Base-by-base conservation (phyloP, 768 basidiomycete genomes). In the Rhizopogon vinicolor region DNA sequence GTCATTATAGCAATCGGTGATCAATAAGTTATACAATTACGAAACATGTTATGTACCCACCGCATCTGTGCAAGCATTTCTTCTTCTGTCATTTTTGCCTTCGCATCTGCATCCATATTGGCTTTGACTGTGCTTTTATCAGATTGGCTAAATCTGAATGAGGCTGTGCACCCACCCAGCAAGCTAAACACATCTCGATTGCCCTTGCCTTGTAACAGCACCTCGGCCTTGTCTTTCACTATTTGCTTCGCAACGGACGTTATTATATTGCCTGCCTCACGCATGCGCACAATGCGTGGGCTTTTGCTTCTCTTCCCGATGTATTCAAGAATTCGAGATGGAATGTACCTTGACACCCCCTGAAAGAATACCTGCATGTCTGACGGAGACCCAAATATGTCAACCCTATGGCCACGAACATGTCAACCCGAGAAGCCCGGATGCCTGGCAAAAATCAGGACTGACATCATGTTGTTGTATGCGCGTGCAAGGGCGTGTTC, bases 261-360 rank as follows among this genome's bases (percentile, higher is more conserved):
- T 7, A 40, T 46, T 19, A 45, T 12, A 2, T 14, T 19, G 16
- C 22, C 42, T 12, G 33, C 44, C 19, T 52, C 51, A 10, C 54
- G 60, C 14, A 55, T 22, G 25, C 51, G 57, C 31, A 16, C 14
- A 7, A 52, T 54, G 2, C 67, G 63, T 44, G 60, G 53, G 43
- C 60, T 57, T 18, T 65, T 55, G 4, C 64, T 53, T 22, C 70
- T 53, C 40, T 74, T 64, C 5, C 58, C 60, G n/a, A 79, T 16
- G 54, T 66, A 72, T 51, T 73, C 70, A 14, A 77, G 66, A 16
- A 75, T 28, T 5, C 22, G 37, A 12, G 42, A 41, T 14, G 75
- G 74, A 48, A 75, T 39, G 57, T 65, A 70, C 33, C 53, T 61
- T 41, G 67, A 41, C 50, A 74, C 39, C 50, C 66, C 63, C 55